Evolutionary conservation across 495 filamentous ascomycete species (phyloP).

Genomic region (Umbilicaria muhlenbergii): DNA sequence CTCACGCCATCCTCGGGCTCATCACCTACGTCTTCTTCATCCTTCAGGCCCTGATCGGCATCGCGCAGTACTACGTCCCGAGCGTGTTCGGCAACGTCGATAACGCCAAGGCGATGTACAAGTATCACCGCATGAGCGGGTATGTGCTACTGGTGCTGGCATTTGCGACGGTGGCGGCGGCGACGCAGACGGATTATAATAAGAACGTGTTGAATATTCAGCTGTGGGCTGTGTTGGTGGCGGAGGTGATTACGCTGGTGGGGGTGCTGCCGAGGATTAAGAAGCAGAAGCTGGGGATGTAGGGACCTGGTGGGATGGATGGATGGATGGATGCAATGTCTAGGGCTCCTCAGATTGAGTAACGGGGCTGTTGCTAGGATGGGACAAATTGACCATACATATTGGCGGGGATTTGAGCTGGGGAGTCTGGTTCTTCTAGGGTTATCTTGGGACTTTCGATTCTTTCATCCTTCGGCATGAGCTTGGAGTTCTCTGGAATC

Average conservation of each 20-base stretch:
- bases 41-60: slow-evolving; percentile 59
- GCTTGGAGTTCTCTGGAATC: too few relatives aligned
- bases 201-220: slow-evolving; percentile 45
- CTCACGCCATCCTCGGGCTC: slow-evolving; percentile 67
- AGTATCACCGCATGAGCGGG: slow-evolving; percentile 71
- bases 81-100: slow-evolving; percentile 58
- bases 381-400: too few relatives aligned
- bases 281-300: slow-evolving; percentile 65
- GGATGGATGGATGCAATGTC: background rate
- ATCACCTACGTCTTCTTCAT: slow-evolving; percentile 56
- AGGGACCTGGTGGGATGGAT: background rate
- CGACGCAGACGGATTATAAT: slow-evolving; percentile 60
- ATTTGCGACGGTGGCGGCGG: slow-evolving; percentile 57
- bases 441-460: too few relatives aligned
- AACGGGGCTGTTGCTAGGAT: too few relatives aligned
- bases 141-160: slow-evolving; percentile 57
- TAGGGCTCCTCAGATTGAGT: too few relatives aligned
- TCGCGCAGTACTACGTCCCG: slow-evolving; percentile 63
- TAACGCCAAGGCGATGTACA: slow-evolving; percentile 69
- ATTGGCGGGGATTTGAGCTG: too few relatives aligned
- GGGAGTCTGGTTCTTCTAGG: too few relatives aligned
- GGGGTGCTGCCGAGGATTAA: slow-evolving; percentile 68
- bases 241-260: slow-evolving; percentile 40
- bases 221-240: slow-evolving; percentile 52
- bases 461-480: too few relatives aligned